Evolutionary conservation across 2,329 filamentous ascomycete genomes (phyloP), one percentile per base, ranked within the genome.

Genomic region (Botrytis deweyae): DNA sequence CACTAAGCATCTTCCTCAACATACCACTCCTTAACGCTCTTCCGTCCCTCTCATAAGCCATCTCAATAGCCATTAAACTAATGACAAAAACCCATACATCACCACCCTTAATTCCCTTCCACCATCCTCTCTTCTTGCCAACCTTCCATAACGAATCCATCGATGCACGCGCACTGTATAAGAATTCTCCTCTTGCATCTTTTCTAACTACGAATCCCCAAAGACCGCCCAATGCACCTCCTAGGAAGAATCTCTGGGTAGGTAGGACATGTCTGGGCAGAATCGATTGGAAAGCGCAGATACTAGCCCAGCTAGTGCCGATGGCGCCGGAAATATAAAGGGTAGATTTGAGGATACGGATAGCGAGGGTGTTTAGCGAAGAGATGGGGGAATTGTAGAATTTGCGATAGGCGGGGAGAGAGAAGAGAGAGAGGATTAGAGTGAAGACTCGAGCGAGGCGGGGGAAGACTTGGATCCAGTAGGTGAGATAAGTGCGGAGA

Each of bases 121-220:
- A 97, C 90, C 94, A 94, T 1, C 93, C 88, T 49, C 91, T 86
- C 89, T 98, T 98, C 72, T 92, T 89, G n/a, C 95, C 94, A 0
- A 97, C 93, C 85, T 97, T 97, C 93, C 94, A 98, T 64, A 94
- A 83, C 55, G 90, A 93, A 81, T 97, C 93, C 44, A 97, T 86
- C 74, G 92, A 94, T n/a, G 91, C 84, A 3, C 95, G 88, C 44
- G 92, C 89, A 76, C 89, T 91, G 82, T 96, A 96, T 75, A 98
- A 79, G 82, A 97, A 97, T 72, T 93, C 88, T 1, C 87, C 86
- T 25, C 92, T 85, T 61, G 91, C 88, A 75, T 87, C 84, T 68
- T 86, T 85, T 63, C 91, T 86, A 80, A 94, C 92, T 2, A 97
- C 83, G 82, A 93, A 93, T 0, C 93, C 93, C 90, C 95, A 98